Evolutionary conservation across 2,329 filamentous ascomycete genomes (phyloP), one percentile per base, ranked within the genome.

Genomic region (Colletotrichum brevisporum): DNA sequence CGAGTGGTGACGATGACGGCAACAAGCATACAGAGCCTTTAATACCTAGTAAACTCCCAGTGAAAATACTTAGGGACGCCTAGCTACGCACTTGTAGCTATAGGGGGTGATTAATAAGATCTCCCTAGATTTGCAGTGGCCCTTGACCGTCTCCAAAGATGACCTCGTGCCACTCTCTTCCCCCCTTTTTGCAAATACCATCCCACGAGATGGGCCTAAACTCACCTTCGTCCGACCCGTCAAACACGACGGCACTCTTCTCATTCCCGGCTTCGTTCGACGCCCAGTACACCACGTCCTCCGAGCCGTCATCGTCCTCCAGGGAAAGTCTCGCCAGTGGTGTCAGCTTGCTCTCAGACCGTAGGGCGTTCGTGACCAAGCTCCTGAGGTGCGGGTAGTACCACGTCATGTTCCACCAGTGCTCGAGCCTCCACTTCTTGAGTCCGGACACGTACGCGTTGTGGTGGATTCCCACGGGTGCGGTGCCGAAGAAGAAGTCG

Each of bases 381-480:
- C 74, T 72, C 15, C 79, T 76, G 24, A 81, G 72, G 12, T 74
- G 72, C 0, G 76, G 74, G 63, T 79, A 72, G 70, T 78, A 81
- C 79, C 79, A 81, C 75, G 76, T 81, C 62, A 72, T 75, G 60
- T 71, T 71, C 79, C 79, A 81, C 78, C 78, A 81, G 26, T 79
- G 58, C 60, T 74, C 73, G 4, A 81, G 61, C 5, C 79, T 73
- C 63, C 71, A 76, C 4, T 74, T 58, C 68, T 81, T 80, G 55
- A 78, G 74, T 6, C 75, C 75, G 13, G 73, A 67, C 31, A 77
- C 66, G 73, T 79, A 79, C n/a, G 78, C 78, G 71, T 81, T 79
- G 66, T 81, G 79, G 59, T 81, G 79, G 54, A 81, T 79, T 9
- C 77, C 79, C 15, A 80, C 75, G 27, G 79, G 79, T 1, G 77